These are phyloP conservation scores for Chaetomiaceae sp. DNA, from an alignment of 2,329 filamentous ascomycete genomes.

Conservation along the genomic window DNA sequence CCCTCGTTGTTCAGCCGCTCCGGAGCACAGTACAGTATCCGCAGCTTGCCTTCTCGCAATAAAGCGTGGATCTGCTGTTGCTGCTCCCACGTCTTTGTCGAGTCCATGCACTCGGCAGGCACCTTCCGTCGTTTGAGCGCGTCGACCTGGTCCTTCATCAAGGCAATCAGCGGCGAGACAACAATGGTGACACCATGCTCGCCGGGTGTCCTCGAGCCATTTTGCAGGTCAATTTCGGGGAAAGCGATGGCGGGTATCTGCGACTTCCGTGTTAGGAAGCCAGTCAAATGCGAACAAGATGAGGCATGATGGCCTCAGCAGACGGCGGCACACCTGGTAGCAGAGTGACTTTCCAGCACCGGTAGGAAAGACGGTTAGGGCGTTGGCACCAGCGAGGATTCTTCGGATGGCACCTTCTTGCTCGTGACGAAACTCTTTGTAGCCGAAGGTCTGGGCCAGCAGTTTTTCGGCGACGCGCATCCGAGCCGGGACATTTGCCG, in stretches of 20 bases:
- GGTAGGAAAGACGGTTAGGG: slow-evolving; percentile 43
- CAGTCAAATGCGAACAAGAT: no score
- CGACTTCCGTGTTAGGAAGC: neutral
- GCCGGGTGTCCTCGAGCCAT: slow-evolving; percentile 25
- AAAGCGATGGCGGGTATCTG: slow-evolving; percentile 44
- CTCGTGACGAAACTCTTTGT: slow-evolving; percentile 33
- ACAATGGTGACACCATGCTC: slow-evolving; percentile 48
- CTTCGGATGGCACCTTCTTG: slow-evolving; percentile 39
- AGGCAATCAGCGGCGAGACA: slow-evolving; percentile 50
- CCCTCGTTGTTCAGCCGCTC: slow-evolving; percentile 58
- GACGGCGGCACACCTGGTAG: slow-evolving; percentile 33
- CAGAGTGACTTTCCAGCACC: slow-evolving; percentile 48
- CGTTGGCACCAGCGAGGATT: slow-evolving; percentile 37
- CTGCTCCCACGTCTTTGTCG: slow-evolving; percentile 47
- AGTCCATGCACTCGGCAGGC: slow-evolving; percentile 51
- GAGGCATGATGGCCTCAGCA: no score
- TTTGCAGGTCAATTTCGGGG: slow-evolving; percentile 36
- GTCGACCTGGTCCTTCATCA: slow-evolving; percentile 60
- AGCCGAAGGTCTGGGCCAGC: neutral
- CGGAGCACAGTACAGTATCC: slow-evolving; percentile 54
- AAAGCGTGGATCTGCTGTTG: slow-evolving; percentile 35
- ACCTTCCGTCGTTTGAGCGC: slow-evolving; percentile 46
- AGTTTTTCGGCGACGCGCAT: no score
- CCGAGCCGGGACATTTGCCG: no score
- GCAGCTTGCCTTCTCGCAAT: slow-evolving; percentile 43